Evolutionary conservation across 176 grass and related monocot genomes (phyloP).

Genomic region (Puya raimondii): DNA sequence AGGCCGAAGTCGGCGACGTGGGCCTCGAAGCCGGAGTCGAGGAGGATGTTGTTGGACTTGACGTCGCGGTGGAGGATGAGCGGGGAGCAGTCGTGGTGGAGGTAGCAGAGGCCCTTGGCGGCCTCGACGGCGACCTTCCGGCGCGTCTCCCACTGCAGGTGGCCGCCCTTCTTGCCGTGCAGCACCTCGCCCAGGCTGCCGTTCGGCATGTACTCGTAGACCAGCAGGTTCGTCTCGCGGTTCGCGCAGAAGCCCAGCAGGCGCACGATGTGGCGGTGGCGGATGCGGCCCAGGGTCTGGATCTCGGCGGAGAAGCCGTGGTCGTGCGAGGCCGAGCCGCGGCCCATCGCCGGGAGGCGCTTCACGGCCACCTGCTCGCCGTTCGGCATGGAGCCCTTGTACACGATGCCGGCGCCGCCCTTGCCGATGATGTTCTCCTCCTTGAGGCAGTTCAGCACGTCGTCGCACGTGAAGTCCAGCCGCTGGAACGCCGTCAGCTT

Average conservation of each 20-base stretch:
- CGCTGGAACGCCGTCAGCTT: conserved; percentile 76
- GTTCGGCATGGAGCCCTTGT: conserved; percentile 83
- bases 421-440: conserved; percentile 97
- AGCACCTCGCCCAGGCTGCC: conserved; percentile 91
- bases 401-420: conserved; percentile 88
- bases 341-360: conserved; percentile 63
- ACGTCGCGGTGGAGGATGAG: conserved; percentile 79
- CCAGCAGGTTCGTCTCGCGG: conserved; percentile 77
- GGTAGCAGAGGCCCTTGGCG: conserved; percentile 93
- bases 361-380: conserved; percentile 85
- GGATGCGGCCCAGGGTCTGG: conserved; percentile 87
- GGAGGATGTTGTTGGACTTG: conserved; percentile 94
- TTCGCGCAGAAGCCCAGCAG: conserved; percentile 86
- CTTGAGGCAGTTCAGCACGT: conserved; percentile 67
- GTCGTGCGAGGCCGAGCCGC: conserved; percentile 61
- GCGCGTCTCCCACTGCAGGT: conserved; percentile 74
- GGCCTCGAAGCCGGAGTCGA: conserved; percentile 74
- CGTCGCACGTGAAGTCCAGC: conserved; percentile 74
- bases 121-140: conserved; percentile 86
- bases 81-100: conserved; percentile 90
- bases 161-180: conserved; percentile 88
- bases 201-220: conserved; percentile 98
- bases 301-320: conserved; percentile 95
- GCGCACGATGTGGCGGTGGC: conserved; percentile 84
- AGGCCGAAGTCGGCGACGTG: conserved; percentile 84